Evolutionary conservation across 805 yeast genomes (phyloP), one percentile per base, ranked within the genome.

Genomic region (Candida patagonica): DNA sequence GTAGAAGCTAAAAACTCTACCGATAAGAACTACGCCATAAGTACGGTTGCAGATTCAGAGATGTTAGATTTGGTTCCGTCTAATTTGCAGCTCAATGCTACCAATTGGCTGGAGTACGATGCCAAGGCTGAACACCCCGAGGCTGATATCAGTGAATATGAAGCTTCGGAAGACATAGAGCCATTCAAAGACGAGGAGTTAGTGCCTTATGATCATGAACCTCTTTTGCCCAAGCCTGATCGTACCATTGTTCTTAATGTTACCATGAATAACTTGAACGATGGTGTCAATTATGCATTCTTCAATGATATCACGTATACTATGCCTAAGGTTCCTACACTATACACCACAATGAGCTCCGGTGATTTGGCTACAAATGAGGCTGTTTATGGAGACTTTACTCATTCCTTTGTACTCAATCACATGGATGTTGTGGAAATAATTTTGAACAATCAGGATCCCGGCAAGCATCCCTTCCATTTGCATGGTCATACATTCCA

Each of bases 401-500:
- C 94, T 39, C 71, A 88, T 56, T 53, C 95, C 0, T 68, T 71
- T 56, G 85, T 89, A 12, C 65, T 89, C 43, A 73, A 75, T 48
- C 69, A 76, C 51, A 71, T 70, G 54, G 83, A 71, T 52, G 66
- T 82, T 43, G 73, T 89, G 25, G 94, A 89, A 57, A 73, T 89
- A 50, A 82, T 84, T 5, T 55, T 89, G 31, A 89, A 89, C 68
- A 88, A 87, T 63, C 65, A 65, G 44, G 98, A 89, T 62, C 75
- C 94, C 5, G 96, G 97, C 58, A 80, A 71, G 52, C 98, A 89
- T 67, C 97, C 98, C 23, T 89, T 89, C 92, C 98, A 89, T 65
- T 67, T 89, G 58, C 98, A 89, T 66, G 98, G 98, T 38, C 92
- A 82, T 61, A 74, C 62, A 37, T 89, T 88, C 83, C 96, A 89